Base-by-base conservation (phyloP, 495 filamentous ascomycete species). In the Penicillium macrosclerotiorum region DNA sequence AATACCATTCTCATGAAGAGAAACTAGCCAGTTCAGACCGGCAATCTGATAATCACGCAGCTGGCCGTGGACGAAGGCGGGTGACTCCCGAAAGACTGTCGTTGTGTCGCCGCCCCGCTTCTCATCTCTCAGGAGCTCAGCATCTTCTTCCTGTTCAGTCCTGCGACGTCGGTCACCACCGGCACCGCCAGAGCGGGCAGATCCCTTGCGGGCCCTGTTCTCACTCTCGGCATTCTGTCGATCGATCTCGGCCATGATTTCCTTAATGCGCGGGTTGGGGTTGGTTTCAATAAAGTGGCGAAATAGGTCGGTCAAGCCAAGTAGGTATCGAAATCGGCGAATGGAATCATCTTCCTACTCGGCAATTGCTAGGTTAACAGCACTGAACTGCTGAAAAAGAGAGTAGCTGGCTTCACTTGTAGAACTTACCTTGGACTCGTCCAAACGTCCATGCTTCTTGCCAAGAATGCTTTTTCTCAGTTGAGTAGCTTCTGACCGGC, bases 241-340 rank as follows among this genome's bases (percentile, higher is more conserved):
- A 63, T 96, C 91, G 56, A 96, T 96, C 64, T 96, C 88, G 8
- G 78, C 78, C 76, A 97, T 90, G 42, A 96, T 87, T 32, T 92
- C 85, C 54, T 92, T 85, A 60, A 97, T 89, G 27, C 83, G 83
- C 0, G 91, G 91, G 53, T 96, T 88, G 2, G 90, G 93, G 60
- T 95, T 99, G 14, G 90, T 86, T 59, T 96, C 90, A 71, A 99
- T 99, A 67, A 99, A 99, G 68, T 99, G 94, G 49, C 94, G 88
- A 74, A 99, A 99, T 16, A 99, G 79, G 60, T 99, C 94, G 34
- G 94, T 99, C 37, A 97, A 74, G 19, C 94, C 94, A 5, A 99
- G 79, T 1, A 99, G 83, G 60, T 99, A 97, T 37, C 90, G 88
- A 63, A 97, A 98, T 62, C 94, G 78, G 53, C 93, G 83, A 60